A percentile compares a stretch with the other conserved stretches of the same genome.
Conservation (phyloP, 1,284 basidiomycete genomes). For the Peniophora sp. region DNA sequence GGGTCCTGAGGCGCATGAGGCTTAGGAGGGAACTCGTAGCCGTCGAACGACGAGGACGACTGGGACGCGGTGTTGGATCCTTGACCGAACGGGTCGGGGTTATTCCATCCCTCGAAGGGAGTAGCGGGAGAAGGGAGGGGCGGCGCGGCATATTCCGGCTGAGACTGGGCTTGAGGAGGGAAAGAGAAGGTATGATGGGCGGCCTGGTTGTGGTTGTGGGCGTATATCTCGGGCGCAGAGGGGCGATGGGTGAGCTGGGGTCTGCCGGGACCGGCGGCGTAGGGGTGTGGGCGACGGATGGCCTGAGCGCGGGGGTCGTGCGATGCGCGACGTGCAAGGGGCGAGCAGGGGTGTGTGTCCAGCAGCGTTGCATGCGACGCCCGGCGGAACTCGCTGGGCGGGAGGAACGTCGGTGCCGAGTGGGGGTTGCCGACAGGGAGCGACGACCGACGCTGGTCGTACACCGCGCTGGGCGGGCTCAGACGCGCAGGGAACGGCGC, state of each 20-base stretch:
- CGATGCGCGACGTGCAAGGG: slow-evolving; percentile 5
- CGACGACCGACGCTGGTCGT: slow-evolving; percentile 4
- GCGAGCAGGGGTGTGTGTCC: slow-evolving; percentile 6
- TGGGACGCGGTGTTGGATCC: background rate
- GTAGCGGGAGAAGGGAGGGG: slow-evolving; percentile 4
- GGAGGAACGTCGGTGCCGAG: slow-evolving; percentile 3
- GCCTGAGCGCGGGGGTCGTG: slow-evolving; percentile 2
- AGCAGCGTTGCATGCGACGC: slow-evolving; percentile 6
- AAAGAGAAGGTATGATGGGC: background rate
- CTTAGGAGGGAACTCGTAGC: slow-evolving; percentile 10
- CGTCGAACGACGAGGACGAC: background rate
- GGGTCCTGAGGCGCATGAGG: slow-evolving; percentile 1
- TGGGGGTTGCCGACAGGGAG: slow-evolving; percentile 1
- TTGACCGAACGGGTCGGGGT: slow-evolving; percentile 9
- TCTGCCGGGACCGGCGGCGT: slow-evolving; percentile 5
- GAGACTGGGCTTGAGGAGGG: background rate
- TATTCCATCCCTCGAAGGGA: slow-evolving; percentile 6
- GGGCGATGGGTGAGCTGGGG: background rate
- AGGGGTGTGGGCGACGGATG: slow-evolving; percentile 2
- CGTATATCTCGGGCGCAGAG: background rate
- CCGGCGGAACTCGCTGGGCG: slow-evolving; percentile 7
- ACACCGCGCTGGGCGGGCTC: background rate
- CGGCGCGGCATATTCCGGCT: background rate
- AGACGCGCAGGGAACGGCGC: background rate
- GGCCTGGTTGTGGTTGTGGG: background rate